Base-by-base conservation (phyloP, 139 green algal species). In the Closterium sp. region DNA sequence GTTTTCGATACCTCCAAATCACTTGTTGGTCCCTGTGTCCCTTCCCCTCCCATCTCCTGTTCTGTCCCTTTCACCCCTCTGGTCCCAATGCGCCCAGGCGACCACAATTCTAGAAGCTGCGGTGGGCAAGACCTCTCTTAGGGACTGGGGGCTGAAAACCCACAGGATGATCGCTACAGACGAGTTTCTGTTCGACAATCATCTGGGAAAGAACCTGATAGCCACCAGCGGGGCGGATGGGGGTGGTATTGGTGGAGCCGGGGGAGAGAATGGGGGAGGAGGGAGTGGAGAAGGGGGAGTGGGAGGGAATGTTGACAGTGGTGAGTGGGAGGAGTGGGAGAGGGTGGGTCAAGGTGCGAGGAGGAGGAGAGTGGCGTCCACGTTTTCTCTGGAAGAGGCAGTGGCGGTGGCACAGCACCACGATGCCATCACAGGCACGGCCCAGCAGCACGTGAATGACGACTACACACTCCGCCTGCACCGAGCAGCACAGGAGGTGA, bases 361-460 rank as follows among this genome's bases (percentile, higher is more conserved):
- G 62, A 50, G 38, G 24, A 91, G 38, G 22, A 85, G 91, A 50
- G 91, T 85, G 70, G 87, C 93, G 22, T 94, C 92, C 22, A 94
- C 87, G 27, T 70, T 94, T 89, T 87, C 27, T 93, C 93, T 98
- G 73, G 97, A 97, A 89, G 95, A 95, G 84, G 97, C 96, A 2
- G 92, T 98, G 87, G 86, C 94, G 1, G 89, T 98, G 62, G 86
- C 92, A 85, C 97, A 98, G 95, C 97, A 99, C 93, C 97, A 99
- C 92, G 97, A 99, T 92, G 95, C 92, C 79, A 95, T 98, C 91
- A 97, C 96, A 13, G 97, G 97, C 88, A 99, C 97, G 22, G 95
- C 94, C 11, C 98, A 97, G 95, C 96, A 98, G 95, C 96, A 97
- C 38, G 97, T 99, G 70, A 95, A 96, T 11, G 93, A 97, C 89